Evolutionary conservation across 1,139 yeast genomes (phyloP), one percentile per base, ranked within the genome.

Genomic region (Meyerozyma guilliermondii): DNA sequence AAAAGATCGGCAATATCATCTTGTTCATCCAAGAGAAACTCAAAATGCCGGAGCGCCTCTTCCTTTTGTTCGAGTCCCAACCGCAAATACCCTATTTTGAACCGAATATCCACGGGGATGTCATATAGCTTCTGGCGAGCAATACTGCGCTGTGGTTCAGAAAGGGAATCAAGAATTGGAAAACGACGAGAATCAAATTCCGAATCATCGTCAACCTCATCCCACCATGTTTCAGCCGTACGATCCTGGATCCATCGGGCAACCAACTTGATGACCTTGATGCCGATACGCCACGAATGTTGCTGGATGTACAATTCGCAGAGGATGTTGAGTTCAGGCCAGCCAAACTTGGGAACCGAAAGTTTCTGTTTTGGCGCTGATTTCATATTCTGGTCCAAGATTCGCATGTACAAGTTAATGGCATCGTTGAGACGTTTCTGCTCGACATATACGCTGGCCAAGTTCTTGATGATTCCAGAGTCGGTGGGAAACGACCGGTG

Each of bases 271-370:
- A 88, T 75, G 0, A 80, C 72, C 43, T 73, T 75, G 17, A 89
- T 74, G 1, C 92, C 94, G 13, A 77, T 68, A 6, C 62, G 54
- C 75, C 82, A 87, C 8, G 82, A 80, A 37, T 78, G 78, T 46
- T 83, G 83, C 43, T 81, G 80, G 29, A 82, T 73, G 56, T 85
- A 86, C 29, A 92, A 66, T 55, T 92, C 98, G 8, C 87, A 76
- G 39, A 92, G 66, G 46, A 88, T 87, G 56, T 92, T 91, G 41
- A 92, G 70, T 50, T 88, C 92, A 0, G 95, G 84, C 95, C 96
- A 91, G 37, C 82, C 88, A 60, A 92, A 91, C 39, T 56, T 37
- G 52, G 80, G 69, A 49, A 69, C 65, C n/a, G 36, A 17, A 7
- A 33, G 24, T 44, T 59, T 44, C 47, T 59, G 54, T 58, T 41